phyloP scores from a whole-genome alignment of 306 rosid genomes.

The Cyclanthera cordifolia region DNA sequence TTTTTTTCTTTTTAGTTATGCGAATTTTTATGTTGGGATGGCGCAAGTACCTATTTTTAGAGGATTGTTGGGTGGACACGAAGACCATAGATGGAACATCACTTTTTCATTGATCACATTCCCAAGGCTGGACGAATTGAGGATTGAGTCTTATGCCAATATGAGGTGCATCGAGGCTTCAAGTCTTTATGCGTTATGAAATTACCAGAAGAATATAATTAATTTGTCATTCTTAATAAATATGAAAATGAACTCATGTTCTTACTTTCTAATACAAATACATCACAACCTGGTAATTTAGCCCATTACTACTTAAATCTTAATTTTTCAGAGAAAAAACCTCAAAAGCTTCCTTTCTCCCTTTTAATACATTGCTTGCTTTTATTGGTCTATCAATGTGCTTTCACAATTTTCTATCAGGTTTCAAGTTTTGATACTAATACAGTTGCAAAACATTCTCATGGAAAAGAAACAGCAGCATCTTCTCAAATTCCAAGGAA shows the following conservation, averaged over 20 bases:
- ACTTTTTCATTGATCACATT: too few relatives aligned
- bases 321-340: background rate
- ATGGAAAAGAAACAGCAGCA: constrained; percentile 15
- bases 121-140: too few relatives aligned
- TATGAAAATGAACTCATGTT: background rate
- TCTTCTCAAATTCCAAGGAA: constrained; percentile 32
- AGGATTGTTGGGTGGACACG: background rate
- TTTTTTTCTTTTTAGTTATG: background rate
- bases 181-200: background rate
- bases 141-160: too few relatives aligned
- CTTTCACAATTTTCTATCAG: constrained; percentile 29
- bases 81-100: too few relatives aligned
- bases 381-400: constrained; percentile 15
- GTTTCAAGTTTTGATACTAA: constrained; percentile 85
- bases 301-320: background rate
- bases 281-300: background rate
- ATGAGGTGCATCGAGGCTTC: too few relatives aligned
- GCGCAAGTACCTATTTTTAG: background rate
- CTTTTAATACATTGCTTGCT: background rate
- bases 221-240: background rate
- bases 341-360: background rate
- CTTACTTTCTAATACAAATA: too few relatives aligned
- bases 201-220: background rate
- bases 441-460: constrained; percentile 33
- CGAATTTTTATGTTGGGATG: background rate